Evolutionary conservation across 225 moss, liverwort and hornwort species (phyloP).

Genomic region (Antitrichia curtipendula): DNA sequence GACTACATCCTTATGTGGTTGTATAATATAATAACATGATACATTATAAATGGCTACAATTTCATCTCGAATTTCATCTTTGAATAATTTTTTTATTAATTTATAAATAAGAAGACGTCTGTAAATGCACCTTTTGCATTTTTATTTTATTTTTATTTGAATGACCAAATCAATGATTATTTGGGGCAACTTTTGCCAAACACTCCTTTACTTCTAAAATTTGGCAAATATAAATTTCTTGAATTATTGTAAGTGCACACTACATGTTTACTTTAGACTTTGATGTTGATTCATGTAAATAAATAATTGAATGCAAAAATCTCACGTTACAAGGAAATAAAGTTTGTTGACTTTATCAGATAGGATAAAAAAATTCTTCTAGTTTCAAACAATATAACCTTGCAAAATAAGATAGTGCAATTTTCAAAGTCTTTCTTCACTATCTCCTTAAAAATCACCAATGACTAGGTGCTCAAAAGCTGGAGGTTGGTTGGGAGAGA

Average conservation of each 20-base stretch:
- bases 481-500: not conserved
- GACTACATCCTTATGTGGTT: not conserved
- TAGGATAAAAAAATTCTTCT: not conserved
- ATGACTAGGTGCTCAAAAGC: accelerated
- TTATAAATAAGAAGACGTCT: not conserved
- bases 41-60: not conserved
- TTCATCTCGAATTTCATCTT: not conserved
- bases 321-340: too few species aligned
- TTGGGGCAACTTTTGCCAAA: not conserved
- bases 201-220: not conserved
- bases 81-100: too few species aligned
- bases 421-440: not conserved
- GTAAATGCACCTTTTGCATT: not conserved
- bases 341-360: too few species aligned
- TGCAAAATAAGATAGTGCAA: accelerated
- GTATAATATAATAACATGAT: accelerated
- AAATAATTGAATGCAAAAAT: not conserved
- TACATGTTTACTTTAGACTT: not conserved
- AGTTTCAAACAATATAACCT: not conserved
- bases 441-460: not conserved
- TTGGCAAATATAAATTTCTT: not conserved
- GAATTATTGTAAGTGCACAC: not conserved
- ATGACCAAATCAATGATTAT: not conserved
- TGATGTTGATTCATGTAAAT: not conserved
- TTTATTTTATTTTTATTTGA: not conserved